These are phyloP conservation scores for Candolleomyces efflorescens DNA, from an alignment of 768 basidiomycete species.

Conservation along the genomic window DNA sequence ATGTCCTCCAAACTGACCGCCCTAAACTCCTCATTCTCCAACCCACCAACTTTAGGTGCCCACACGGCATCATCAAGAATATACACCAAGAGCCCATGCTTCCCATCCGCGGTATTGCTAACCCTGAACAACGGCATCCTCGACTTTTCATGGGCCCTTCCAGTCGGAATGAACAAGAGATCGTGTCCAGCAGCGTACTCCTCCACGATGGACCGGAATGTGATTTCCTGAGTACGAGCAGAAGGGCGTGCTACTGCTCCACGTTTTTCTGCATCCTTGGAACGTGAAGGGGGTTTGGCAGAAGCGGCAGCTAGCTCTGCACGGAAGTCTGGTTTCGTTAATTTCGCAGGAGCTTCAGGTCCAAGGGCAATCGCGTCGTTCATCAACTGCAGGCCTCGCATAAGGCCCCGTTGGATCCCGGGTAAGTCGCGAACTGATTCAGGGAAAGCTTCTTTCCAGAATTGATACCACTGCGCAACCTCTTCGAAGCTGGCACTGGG, in stretches of 20 bases:
- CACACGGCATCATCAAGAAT: constrained; percentile 93
- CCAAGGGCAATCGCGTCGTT: constrained; percentile 90
- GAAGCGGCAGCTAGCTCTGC: constrained; percentile 36
- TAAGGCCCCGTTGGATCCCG: constrained; percentile 77
- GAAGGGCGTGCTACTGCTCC: constrained; percentile 32
- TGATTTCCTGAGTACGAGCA: constrained; percentile 72
- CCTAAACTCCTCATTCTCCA: constrained; percentile 57
- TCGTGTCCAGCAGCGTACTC: constrained; percentile 84
- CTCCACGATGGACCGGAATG: constrained; percentile 91
- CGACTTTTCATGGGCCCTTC: constrained; percentile 77
- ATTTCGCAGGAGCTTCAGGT: constrained; percentile 60
- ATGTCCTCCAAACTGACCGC: constrained; percentile 88
- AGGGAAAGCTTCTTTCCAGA: constrained; percentile 82
- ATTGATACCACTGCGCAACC: constrained; percentile 89
- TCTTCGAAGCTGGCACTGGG: constrained; percentile 86
- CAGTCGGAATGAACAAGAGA: constrained; percentile 85
- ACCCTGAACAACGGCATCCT: constrained; percentile 90
- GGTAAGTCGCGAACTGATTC: constrained; percentile 61
- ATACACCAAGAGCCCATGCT: constrained; percentile 85
- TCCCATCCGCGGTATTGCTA: constrained; percentile 72
- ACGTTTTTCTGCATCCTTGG: constrained; percentile 27
- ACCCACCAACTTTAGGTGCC: constrained; percentile 50
- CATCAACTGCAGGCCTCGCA: constrained; percentile 88
- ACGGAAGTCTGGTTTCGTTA: constrained; percentile 64
- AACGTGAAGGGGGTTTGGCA: constrained; percentile 18